phyloP scores from a whole-genome alignment of 164 flowering plant genomes.

The Euptelea pleiosperma region DNA sequence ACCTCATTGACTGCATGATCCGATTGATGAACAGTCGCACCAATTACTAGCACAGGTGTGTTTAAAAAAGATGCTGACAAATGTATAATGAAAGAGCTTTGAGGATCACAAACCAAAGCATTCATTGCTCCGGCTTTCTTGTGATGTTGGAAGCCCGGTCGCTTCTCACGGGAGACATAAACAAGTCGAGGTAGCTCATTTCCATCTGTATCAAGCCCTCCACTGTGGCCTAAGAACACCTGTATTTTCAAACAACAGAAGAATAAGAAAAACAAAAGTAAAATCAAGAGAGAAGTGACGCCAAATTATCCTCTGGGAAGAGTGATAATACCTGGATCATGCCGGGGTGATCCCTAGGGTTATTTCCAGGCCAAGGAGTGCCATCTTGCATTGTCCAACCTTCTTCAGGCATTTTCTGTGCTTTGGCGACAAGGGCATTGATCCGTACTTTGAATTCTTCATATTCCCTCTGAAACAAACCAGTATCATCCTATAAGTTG shows the following conservation, averaged over 20 bases:
- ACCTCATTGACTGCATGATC: no score
- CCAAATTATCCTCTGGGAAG: neutral
- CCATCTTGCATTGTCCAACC: constrained; percentile 99
- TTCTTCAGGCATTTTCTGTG: constrained; percentile 91
- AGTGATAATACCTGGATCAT: constrained; percentile 80
- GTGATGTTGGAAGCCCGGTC: constrained; percentile 98
- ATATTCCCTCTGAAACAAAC: constrained; percentile 73
- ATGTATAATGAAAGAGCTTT: neutral
- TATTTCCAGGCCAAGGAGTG: constrained; percentile 94
- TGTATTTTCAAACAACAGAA: constrained; percentile 20
- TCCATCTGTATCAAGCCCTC: constrained; percentile 94
- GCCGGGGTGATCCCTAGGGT: constrained; percentile 97
- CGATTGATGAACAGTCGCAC: neutral
- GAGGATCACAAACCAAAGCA: constrained; percentile 70
- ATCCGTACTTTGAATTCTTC: constrained; percentile 92
- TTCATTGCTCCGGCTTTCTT: constrained; percentile 99
- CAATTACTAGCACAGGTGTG: neutral
- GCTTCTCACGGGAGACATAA: constrained; percentile 98
- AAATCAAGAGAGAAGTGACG: neutral
- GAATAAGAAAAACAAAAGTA: constrained; percentile 1
- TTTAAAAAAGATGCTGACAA: neutral
- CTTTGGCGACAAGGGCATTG: constrained; percentile 90
- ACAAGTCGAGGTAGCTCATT: constrained; percentile 95
- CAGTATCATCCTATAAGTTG: neutral
- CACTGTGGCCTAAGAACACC: constrained; percentile 97